A percentile compares a stretch with the other conserved stretches of the same genome.
Conservation (phyloP, 352 stramenopile species). For the Phytopythium chamaehyphon region DNA sequence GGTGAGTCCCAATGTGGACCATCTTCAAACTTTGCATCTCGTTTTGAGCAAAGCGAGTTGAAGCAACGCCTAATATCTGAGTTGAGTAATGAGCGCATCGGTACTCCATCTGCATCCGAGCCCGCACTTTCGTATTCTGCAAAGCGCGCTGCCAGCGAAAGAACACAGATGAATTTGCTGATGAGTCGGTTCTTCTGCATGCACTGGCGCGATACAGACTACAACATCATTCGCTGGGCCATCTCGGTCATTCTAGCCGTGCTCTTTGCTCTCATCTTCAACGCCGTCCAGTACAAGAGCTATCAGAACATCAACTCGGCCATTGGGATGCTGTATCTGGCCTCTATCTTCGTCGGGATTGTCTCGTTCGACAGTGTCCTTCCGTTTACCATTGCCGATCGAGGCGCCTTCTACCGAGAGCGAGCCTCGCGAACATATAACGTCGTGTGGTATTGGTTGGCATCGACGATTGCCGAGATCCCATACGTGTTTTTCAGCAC, state of each 20-base stretch:
- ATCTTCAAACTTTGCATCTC: constrained; percentile 27
- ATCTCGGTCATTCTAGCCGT: constrained; percentile 69
- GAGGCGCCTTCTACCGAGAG: constrained; percentile 71
- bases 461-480: constrained; percentile 78
- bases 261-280: constrained; percentile 75
- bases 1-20: neutral
- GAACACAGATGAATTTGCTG: constrained; percentile 32
- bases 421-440: constrained; percentile 80
- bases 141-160: constrained; percentile 22
- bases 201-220: constrained; percentile 57
- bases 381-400: constrained; percentile 71
- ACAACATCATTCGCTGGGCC: constrained; percentile 70
- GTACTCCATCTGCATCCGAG: constrained; percentile 15
- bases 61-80: constrained; percentile 13
- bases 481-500: constrained; percentile 41
- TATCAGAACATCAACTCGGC: constrained; percentile 42
- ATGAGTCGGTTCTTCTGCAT: constrained; percentile 25
- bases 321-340: constrained; percentile 82
- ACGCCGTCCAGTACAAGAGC: constrained; percentile 36
- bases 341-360: constrained; percentile 78
- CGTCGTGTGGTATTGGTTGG: constrained; percentile 55
- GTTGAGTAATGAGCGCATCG: constrained; percentile 25
- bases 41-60: constrained; percentile 29
- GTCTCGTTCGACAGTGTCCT: constrained; percentile 80
- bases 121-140: constrained; percentile 20